Evolutionary conservation across 2,329 filamentous ascomycete genomes (phyloP), one percentile per base, ranked within the genome.

Genomic region (Fusarium sp.): DNA sequence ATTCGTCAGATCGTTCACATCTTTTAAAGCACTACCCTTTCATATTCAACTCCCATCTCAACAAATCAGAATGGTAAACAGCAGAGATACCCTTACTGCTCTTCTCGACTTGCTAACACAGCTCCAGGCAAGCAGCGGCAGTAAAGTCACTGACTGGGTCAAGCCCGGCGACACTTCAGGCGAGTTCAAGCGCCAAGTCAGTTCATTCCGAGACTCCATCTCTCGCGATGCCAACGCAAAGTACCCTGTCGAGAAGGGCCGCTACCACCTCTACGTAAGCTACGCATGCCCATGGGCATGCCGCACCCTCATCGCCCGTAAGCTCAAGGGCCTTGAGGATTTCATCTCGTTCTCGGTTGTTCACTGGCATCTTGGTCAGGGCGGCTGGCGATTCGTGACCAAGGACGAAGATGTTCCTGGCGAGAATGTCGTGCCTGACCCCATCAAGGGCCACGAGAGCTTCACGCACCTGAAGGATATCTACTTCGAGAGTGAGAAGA

Each of bases 201-300:
- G 92, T 63, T 86, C 88, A 56, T 98, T 98, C 81, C 89, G 96
- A 61, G 88, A 91, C 78, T 92, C 83, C 79, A 92, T 97, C 78
- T 93, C 91, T 32, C 87, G 85, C 66, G 87, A 92, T 71, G 80
- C 88, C 1, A 90, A 87, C 41, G 90, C 92, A 7, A 81, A 90
- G 78, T 97, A 94, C 72, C 92, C 93, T 7, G 87, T 93, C 1
- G 95, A 98, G 81, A 93, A 92, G 81, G 93, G 87, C 53, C 87
- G 96, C 56, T 99, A 99, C 78, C 96, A 99, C 81, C 88, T 99
- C 73, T 99, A 95, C 77, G 91, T 97, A 71, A 95, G 91, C 74
- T 97, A 97, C 80, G 94, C 94, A 8, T 97, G 94, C 79, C 94
- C 94, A 6, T 97, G 94, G 94, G 94, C 95, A 7, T 93, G 93